These are phyloP conservation scores for Scheffersomyces lignosus DNA, from an alignment of 805 yeast species.

Conservation along the genomic window DNA sequence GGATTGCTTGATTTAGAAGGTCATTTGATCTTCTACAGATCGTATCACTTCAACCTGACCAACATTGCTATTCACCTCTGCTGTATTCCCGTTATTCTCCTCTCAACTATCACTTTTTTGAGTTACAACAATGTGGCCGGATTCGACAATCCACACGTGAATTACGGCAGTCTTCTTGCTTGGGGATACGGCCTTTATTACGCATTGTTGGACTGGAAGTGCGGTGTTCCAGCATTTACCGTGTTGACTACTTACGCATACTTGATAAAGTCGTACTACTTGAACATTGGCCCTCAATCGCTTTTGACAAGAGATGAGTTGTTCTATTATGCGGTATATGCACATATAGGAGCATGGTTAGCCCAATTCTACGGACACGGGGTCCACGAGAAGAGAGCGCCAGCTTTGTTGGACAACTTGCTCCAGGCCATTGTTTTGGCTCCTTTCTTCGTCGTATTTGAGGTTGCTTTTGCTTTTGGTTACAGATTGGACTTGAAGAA, in stretches of 20 bases:
- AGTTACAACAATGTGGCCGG: constrained; percentile 22
- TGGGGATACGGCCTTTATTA: constrained; percentile 59
- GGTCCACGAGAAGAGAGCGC: constrained; percentile 74
- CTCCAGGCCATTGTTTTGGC: constrained; percentile 87
- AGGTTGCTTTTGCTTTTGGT: constrained; percentile 70
- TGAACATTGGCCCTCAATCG: constrained; percentile 15
- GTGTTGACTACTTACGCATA: constrained; percentile 24
- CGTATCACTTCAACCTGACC: constrained; percentile 50
- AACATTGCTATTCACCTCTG: constrained; percentile 77
- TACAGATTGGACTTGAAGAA: constrained; percentile 51
- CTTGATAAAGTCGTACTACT: constrained; percentile 20
- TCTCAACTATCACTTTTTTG: constrained; percentile 48
- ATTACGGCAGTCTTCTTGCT: constrained; percentile 49
- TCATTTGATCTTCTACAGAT: constrained; percentile 43
- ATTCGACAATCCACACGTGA: constrained; percentile 27
- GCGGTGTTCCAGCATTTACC: constrained; percentile 33
- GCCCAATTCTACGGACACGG: constrained; percentile 90
- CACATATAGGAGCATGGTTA: constrained; percentile 67
- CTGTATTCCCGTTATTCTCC: constrained; percentile 77
- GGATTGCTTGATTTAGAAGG: constrained; percentile 34
- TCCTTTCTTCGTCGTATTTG: constrained; percentile 85
- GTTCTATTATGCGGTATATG: constrained; percentile 27
- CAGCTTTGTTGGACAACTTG: constrained; percentile 82
- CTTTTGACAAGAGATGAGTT: constrained; percentile 16
- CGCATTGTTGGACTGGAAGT: constrained; percentile 49